phyloP scores from a whole-genome alignment of 1,139 yeast species.

The Sugiyamaella japonica region DNA sequence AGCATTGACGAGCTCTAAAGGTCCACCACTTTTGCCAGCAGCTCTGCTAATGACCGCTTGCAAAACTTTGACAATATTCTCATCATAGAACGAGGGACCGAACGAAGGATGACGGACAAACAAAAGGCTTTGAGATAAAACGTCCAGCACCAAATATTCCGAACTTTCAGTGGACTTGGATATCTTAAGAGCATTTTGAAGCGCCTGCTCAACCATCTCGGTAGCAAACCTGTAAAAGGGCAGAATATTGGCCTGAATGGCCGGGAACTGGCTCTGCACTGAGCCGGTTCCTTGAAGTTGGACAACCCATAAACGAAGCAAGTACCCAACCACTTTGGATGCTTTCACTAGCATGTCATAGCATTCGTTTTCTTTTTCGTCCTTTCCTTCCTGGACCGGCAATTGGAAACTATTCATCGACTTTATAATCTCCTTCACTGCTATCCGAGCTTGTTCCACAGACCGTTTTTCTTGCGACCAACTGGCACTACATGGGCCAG shows the following conservation, averaged over 20 bases:
- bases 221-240: background rate
- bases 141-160: background rate
- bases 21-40: background rate
- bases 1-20: background rate
- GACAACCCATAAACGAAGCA: background rate
- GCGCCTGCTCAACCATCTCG: background rate
- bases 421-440: background rate
- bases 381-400: background rate
- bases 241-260: background rate
- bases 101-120: background rate
- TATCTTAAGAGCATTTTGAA: background rate
- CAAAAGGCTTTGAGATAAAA: background rate
- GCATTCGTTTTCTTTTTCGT: background rate
- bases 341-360: background rate
- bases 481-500: too few species aligned
- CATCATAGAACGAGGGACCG: background rate
- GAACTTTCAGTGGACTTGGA: background rate
- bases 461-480: background rate
- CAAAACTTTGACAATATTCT: background rate
- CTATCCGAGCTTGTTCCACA: background rate
- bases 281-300: background rate
- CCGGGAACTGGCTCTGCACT: background rate
- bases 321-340: background rate
- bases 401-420: conserved; percentile 1
- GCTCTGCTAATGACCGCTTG: background rate